phyloP scores from a whole-genome alignment of 208 protist species.

The Leishmania braziliensis region DNA sequence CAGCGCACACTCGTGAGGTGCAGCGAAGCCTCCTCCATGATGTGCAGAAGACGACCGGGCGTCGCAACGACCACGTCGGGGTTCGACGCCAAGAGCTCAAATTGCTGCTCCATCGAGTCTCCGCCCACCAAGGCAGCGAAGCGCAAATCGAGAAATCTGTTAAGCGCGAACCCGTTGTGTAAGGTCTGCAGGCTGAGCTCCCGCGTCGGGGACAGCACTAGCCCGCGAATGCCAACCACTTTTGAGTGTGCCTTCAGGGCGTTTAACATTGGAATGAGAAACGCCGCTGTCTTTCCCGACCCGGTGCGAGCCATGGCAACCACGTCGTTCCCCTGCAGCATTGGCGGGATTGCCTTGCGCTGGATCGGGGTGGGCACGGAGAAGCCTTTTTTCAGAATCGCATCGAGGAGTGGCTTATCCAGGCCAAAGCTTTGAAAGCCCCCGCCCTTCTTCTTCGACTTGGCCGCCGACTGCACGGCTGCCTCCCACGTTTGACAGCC shows the following conservation, averaged over 20 bases:
- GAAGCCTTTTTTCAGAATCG: conserved; percentile 96
- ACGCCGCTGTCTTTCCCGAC: conserved; percentile 99
- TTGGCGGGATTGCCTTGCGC: conserved; percentile 95
- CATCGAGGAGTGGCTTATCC: conserved; percentile 90
- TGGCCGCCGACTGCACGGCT: conserved; percentile 57
- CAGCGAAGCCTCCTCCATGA: conserved; percentile 95
- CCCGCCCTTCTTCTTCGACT: conserved; percentile 76
- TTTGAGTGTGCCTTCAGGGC: conserved; percentile 90
- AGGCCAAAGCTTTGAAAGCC: conserved; percentile 93
- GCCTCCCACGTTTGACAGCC: conserved; percentile 77
- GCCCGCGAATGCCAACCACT: conserved; percentile 94
- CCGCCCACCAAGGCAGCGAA: conserved; percentile 97
- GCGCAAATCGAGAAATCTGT: conserved; percentile 93
- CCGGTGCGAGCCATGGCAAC: conserved; percentile 99
- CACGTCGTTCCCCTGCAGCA: conserved; percentile 96
- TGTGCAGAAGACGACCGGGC: conserved; percentile 98
- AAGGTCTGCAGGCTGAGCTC: conserved; percentile 98
- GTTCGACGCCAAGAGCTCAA: conserved; percentile 94
- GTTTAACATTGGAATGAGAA: conserved; percentile 98
- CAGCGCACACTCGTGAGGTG: conserved; percentile 92
- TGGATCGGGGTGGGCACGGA: conserved; percentile 99
- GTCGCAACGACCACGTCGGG: conserved; percentile 99
- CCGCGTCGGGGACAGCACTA: conserved; percentile 98
- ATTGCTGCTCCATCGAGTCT: conserved; percentile 97
- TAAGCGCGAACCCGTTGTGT: conserved; percentile 95